Percentiles rank a stretch among this genome's conserved stretches.
Conservation (phyloP, 2,329 filamentous ascomycete species). For the Diaporthe vexans region DNA sequence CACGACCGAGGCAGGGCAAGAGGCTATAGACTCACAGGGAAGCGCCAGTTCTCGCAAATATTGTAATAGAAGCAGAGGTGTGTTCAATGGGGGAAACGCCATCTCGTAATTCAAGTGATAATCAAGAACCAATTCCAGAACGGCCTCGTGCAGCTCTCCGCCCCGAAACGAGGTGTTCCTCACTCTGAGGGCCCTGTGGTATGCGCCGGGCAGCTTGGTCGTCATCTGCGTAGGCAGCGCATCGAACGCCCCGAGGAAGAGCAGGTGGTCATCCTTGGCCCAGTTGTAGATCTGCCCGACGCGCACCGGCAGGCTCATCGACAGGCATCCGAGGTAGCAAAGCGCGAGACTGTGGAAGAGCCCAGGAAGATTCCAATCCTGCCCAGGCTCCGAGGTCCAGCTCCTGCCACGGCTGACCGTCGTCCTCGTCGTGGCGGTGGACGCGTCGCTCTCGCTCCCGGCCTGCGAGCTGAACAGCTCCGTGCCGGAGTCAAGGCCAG, state of each 20-base stretch:
- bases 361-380: slow-evolving; percentile 71
- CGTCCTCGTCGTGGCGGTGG: slow-evolving; percentile 49
- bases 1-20: not conserved
- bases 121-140: slow-evolving; percentile 73
- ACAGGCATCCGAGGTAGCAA: slow-evolving; percentile 83
- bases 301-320: slow-evolving; percentile 83
- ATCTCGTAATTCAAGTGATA: slow-evolving; percentile 79
- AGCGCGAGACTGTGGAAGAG: slow-evolving; percentile 82
- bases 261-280: slow-evolving; percentile 76
- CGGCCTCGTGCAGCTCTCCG: slow-evolving; percentile 74
- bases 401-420: slow-evolving; percentile 53
- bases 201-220: slow-evolving; percentile 73
- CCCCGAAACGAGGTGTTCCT: slow-evolving; percentile 59
- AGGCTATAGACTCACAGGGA: slow-evolving; percentile 70
- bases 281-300: slow-evolving; percentile 80
- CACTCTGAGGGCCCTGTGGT: slow-evolving; percentile 71
- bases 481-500: slow-evolving; percentile 47
- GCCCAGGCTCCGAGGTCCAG: slow-evolving; percentile 60
- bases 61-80: slow-evolving; percentile 75
- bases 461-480: slow-evolving; percentile 73
- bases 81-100: slow-evolving; percentile 79
- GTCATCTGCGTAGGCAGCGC: slow-evolving; percentile 66
- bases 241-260: slow-evolving; percentile 78
- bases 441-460: slow-evolving; percentile 52
- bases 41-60: slow-evolving; percentile 80